Evolutionary conservation across 495 filamentous ascomycete genomes (phyloP).

Genomic region (Penicillium crystallinum): DNA sequence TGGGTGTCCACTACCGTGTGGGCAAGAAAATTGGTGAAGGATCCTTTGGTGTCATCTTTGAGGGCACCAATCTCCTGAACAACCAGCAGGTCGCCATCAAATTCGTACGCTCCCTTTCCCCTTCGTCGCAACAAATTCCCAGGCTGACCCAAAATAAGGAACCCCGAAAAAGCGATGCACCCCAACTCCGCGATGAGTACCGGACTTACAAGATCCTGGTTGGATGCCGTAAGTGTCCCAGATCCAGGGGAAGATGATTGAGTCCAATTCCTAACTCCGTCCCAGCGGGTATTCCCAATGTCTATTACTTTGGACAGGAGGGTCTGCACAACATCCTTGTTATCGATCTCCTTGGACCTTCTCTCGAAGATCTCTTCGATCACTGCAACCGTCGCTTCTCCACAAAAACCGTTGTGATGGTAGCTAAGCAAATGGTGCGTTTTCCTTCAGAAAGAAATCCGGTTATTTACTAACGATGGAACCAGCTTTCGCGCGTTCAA

Average conservation of each 20-base stretch:
- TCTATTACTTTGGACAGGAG: constrained; percentile 99
- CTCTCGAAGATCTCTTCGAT: constrained; percentile 95
- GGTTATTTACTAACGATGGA: constrained; percentile 12
- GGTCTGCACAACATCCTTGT: constrained; percentile 99
- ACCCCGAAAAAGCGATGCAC: constrained; percentile 97
- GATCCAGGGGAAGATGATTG: neutral
- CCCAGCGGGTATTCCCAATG: constrained; percentile 95
- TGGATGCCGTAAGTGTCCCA: constrained; percentile 84
- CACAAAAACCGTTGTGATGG: constrained; percentile 98
- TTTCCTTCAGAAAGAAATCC: neutral
- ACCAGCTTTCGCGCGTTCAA: constrained; percentile 89
- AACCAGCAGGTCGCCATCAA: constrained; percentile 99
- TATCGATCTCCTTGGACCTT: constrained; percentile 94
- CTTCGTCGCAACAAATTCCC: neutral
- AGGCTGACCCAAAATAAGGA: constrained; percentile 54
- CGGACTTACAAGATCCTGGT: constrained; percentile 99
- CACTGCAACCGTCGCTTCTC: constrained; percentile 94
- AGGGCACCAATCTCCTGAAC: constrained; percentile 97
- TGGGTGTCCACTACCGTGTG: constrained; percentile 97
- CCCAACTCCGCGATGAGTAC: constrained; percentile 97
- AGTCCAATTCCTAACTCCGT: constrained; percentile 15
- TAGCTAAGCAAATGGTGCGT: constrained; percentile 97
- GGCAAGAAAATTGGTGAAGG: constrained; percentile 99
- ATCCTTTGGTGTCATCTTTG: constrained; percentile 98
- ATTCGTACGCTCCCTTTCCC: constrained; percentile 64